Conservation (phyloP, 202 grass and related monocot genomes). For the Panicum hallii region DNA sequence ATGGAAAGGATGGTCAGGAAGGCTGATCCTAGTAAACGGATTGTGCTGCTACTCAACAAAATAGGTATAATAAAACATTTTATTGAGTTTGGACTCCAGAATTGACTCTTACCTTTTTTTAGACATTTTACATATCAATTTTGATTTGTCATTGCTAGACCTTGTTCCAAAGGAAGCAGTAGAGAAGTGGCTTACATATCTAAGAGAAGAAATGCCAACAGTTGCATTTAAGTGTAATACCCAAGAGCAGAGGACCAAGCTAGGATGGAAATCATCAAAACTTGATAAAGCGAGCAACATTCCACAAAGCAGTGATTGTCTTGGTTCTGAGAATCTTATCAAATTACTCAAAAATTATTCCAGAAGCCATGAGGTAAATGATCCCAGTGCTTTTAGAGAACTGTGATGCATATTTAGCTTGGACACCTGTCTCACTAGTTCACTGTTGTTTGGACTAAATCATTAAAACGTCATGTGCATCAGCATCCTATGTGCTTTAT, state of each 20-base stretch:
- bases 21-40: slow-evolving; percentile 76
- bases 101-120: background rate
- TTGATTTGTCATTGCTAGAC: slow-evolving; percentile 53
- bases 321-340: slow-evolving; percentile 94
- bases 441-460: background rate
- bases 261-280: slow-evolving; percentile 98
- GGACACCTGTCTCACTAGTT: slow-evolving; percentile 6
- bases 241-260: slow-evolving; percentile 91
- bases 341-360: slow-evolving; percentile 99
- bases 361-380: slow-evolving; percentile 90
- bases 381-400: background rate
- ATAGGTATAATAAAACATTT: slow-evolving; percentile 61
- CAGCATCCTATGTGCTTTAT: background rate
- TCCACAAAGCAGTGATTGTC: slow-evolving; percentile 92
- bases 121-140: slow-evolving; percentile 29
- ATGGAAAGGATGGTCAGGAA: slow-evolving; percentile 93
- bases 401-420: slow-evolving; percentile 18
- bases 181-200: slow-evolving; percentile 94
- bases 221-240: slow-evolving; percentile 99
- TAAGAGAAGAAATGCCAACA: slow-evolving; percentile 89
- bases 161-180: slow-evolving; percentile 83
- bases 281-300: slow-evolving; percentile 62
- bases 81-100: background rate
- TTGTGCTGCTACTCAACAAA: slow-evolving; percentile 96
- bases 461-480: background rate